Base-by-base conservation (phyloP, 495 filamentous ascomycete species). In the Elaphomyces granulatus region DNA sequence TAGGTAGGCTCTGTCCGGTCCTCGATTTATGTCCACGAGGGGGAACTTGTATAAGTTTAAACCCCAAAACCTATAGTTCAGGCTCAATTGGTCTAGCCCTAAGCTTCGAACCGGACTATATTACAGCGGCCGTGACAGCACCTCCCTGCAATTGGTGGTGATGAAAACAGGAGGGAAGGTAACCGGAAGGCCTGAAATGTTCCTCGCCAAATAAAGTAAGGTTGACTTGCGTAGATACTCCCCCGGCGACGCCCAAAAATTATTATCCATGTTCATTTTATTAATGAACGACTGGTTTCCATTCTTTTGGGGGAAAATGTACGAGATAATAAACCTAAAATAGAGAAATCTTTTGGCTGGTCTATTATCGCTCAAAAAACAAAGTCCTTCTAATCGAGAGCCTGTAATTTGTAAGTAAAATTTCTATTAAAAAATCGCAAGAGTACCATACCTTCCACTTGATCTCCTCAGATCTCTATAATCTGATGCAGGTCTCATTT, bases 281-380 rank as follows among this genome's bases (percentile, higher is more conserved):
- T 8, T 8, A 15, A 38, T 8, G 15, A 48, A 16, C 15, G 41
- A 36, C 18, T 12, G 17, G n/a, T 19, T 14, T 14, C 41, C 23
- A 8, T n/a, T 37, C 14, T 26, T 42, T 23, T 49, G 45, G 14
- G 46, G 23, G 30, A 42, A 1, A 3, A 49, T 15, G 38, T 48
- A 47, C 7, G 45, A 34, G 20, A 51, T 38, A 2, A 51, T 30
- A 35, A 49, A 52, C 3, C 46, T 33, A 15, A 52, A 46, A 32
- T 52, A 52, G 4, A 52, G 31, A 34, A 41, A 46, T 17, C 46
- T 42, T 9, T 38, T 43, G 19, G 38, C 42, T 4, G 49, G 49
- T 4, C 46, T 42, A 4, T 43, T 44, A n/a, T 38, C 36, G 15
- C 36, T 21, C 8, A 7, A 20, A 38, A 38, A 20, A 20, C 18